phyloP scores from a whole-genome alignment of 148 eudicot species.

The Amaranthus cruentus region DNA sequence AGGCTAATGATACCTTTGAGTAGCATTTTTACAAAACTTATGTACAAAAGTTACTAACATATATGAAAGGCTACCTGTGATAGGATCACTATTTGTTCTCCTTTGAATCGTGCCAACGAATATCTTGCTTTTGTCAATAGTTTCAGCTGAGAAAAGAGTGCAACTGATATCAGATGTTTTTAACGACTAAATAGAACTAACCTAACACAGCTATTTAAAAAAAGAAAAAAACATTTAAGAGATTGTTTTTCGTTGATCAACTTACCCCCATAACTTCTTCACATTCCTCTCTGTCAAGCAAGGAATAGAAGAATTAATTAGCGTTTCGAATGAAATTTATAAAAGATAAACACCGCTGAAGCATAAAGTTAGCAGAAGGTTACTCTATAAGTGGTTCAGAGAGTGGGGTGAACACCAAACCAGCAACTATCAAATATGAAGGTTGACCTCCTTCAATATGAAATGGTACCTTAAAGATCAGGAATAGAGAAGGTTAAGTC shows the following conservation, averaged over 20 bases:
- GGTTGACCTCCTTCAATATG: slow-evolving; percentile 92
- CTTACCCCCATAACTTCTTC: slow-evolving; percentile 91
- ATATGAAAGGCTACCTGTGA: slow-evolving; percentile 60
- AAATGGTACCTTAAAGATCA: slow-evolving; percentile 66
- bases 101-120: slow-evolving; percentile 73
- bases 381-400: slow-evolving; percentile 96
- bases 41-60: slow-evolving; percentile 4
- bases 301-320: slow-evolving; percentile 11
- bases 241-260: slow-evolving; percentile 11
- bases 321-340: slow-evolving; percentile 4
- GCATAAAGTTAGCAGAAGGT: slow-evolving; percentile 16
- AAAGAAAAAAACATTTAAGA: not conserved
- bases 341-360: not conserved
- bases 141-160: slow-evolving; percentile 49
- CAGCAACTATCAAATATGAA: slow-evolving; percentile 88
- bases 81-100: slow-evolving; percentile 85
- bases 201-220: no score
- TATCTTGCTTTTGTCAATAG: slow-evolving; percentile 83
- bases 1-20: no score
- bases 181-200: not conserved
- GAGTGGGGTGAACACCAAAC: slow-evolving; percentile 93
- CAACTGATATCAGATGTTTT: slow-evolving; percentile 11
- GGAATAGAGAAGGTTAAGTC: slow-evolving; percentile 6
- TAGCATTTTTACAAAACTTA: not conserved
- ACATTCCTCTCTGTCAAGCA: slow-evolving; percentile 70